Base-by-base conservation (phyloP, 2,329 filamentous ascomycete species). In the Cladophialophora exuberans region DNA sequence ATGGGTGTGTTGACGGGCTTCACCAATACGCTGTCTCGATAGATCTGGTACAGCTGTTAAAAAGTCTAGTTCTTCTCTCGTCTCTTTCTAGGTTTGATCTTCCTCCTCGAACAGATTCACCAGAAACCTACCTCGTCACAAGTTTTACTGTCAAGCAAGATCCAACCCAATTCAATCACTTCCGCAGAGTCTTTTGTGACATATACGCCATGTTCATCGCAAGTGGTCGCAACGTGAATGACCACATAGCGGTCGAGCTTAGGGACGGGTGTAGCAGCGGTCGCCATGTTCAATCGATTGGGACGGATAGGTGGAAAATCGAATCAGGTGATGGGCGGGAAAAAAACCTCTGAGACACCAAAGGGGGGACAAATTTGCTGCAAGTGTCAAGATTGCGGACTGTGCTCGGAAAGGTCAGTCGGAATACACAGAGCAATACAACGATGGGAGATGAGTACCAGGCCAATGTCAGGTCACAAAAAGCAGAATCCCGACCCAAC, bases 1-100 rank as follows among this genome's bases (percentile, higher is more conserved):
- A 99, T 99, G 52, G 94, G 94, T 41, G 94, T 99, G 78, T 97
- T 99, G 78, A 97, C 88, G 3, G 94, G 94, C 78, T 97, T 97
- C 67, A 99, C 94, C 38, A 99, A 88, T 50, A 97, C 90, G 70
- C 89, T 96, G 75, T 97, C 92, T 66, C 92, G 90, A 75, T 95
- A 88, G 66, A 97, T 81, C 94, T 99, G 72, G 48, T 26, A 56
- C 55, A 54, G 54, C 31, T 36, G 53, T 62, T 54, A 58, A 57
- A 36, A 31, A 33, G 23, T 39, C 52, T 26, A 36, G 36, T 13
- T 22, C 17, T 15, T 33, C 25, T 31, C 36, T 15, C 35, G 15
- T 18, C 11, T n/a, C 17, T 42, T 46, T 36, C 22, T 38, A 11
- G 7, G n/a, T 30, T 52, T 39, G 33, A 36, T 60, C 45, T 17